Evolutionary conservation across 2,329 filamentous ascomycete genomes (phyloP), one percentile per base, ranked within the genome.

Genomic region (Neobulgaria alba): DNA sequence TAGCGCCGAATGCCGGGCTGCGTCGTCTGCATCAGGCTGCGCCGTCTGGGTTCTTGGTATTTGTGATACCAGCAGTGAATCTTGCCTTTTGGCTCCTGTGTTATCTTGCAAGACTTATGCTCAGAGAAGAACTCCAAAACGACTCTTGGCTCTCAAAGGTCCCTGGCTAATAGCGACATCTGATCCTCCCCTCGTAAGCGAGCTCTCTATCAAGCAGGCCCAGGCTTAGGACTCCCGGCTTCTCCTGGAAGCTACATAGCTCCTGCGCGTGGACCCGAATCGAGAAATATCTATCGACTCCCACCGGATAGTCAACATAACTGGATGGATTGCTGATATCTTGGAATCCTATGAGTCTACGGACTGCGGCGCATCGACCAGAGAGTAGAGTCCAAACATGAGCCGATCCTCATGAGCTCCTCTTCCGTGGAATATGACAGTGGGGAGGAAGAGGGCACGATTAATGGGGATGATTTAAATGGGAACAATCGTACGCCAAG

Each of bases 331-430:
- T 43, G 32, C 38, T 57, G 44, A 54, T 23, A 43, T 36, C 19
- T 21, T 5, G 34, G 36, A 29, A 29, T 39, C 45, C 33, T 42
- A 50, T 48, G 45, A 52, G 45, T 48, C 45, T 41, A 50, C 45
- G 42, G 39, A 50, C 45, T 48, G 44, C 45, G 51, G 54, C 54
- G 56, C 54, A 56, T 51, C 46, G 54, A 35, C 23, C 39, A 38
- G 16, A n/a, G 23, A 41, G 37, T 38, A 34, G 26, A 36, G 48
- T 49, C 48, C 55, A 53, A 51, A 50, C 46, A 55, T 56, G 62
- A 57, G 42, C 56, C 43, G 48, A 64, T 63, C 70, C 73, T 68
- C 68, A 85, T 85, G 80, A 83, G 77, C 77, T 78, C 74, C 68
- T 75, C 69, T 69, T 71, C 69, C 63, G 70, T 70, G 68, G 73